A percentile compares a stretch with the other conserved stretches of the same genome.
phyloP scores from a whole-genome alignment of 108 stramenopile species.

The Nitzschia palea region DNA sequence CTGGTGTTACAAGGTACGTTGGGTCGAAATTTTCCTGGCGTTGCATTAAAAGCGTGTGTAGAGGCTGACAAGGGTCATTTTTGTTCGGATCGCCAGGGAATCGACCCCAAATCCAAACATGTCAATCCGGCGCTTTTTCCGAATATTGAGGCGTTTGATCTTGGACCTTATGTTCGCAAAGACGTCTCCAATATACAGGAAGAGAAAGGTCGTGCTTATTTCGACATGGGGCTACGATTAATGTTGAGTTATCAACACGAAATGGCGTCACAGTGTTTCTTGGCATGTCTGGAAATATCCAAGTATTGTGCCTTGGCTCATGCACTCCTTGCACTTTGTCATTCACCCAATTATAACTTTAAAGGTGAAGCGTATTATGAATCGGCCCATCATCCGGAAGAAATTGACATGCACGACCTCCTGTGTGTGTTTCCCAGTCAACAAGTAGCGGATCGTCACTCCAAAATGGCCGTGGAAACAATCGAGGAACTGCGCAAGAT shows the following conservation, averaged over 20 bases:
- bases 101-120: not conserved
- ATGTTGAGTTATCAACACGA: conserved; percentile 82
- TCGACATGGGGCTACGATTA: conserved; percentile 69
- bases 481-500: conserved; percentile 63
- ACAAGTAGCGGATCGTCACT: conserved; percentile 77
- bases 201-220: conserved; percentile 57
- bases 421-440: conserved; percentile 74
- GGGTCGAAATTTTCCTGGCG: no score
- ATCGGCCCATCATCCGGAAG: conserved; percentile 72
- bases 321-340: conserved; percentile 75
- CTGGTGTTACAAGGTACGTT: conserved; percentile 8
- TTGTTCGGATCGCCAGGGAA: no score
- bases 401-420: conserved; percentile 35
- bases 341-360: conserved; percentile 87
- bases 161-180: conserved; percentile 62
- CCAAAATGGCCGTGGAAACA: conserved; percentile 57
- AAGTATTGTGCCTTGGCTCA: conserved; percentile 84
- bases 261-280: conserved; percentile 68
- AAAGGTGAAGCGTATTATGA: conserved; percentile 86
- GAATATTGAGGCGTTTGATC: conserved; percentile 29
- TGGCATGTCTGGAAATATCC: conserved; percentile 56
- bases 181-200: conserved; percentile 71
- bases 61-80: no score
- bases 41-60: no score
- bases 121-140: conserved; percentile 1